Evolutionary conservation across 306 rosid genomes (phyloP).

Genomic region (Citrullus colocynthis): DNA sequence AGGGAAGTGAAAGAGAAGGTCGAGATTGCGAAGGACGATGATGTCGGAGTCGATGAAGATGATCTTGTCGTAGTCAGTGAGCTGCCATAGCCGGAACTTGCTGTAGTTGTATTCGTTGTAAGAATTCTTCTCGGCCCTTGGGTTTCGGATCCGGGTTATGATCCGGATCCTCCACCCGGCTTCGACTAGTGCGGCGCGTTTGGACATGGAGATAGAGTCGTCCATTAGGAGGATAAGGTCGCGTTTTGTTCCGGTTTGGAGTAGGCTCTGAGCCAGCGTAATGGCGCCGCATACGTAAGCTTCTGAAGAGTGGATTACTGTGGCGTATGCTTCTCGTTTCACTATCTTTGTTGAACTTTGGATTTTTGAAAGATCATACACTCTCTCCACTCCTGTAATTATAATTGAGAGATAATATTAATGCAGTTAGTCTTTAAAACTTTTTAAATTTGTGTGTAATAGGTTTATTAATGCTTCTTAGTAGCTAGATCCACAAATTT

Average conservation of each 20-base stretch:
- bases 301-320: constrained; percentile 67
- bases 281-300: constrained; percentile 87
- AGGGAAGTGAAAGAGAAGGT: constrained; percentile 75
- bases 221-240: constrained; percentile 74
- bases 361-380: constrained; percentile 52
- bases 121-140: constrained; percentile 40
- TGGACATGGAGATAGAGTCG: constrained; percentile 38
- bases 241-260: constrained; percentile 56
- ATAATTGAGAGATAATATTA: background rate
- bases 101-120: constrained; percentile 95
- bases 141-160: constrained; percentile 71
- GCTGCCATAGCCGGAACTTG: constrained; percentile 89
- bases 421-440: too few relatives aligned
- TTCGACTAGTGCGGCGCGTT: constrained; percentile 34
- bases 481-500: too few relatives aligned
- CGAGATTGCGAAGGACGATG: constrained; percentile 64
- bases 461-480: too few relatives aligned
- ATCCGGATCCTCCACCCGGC: constrained; percentile 71
- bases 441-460: too few relatives aligned
- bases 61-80: constrained; percentile 56
- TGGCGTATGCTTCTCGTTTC: constrained; percentile 76
- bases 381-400: constrained; percentile 48
- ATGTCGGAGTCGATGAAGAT: constrained; percentile 84
- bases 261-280: constrained; percentile 65
- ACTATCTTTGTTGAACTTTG: constrained; percentile 20